Evolutionary conservation across 108 stramenopile species (phyloP).

Genomic region (Cyclotella kingstonii): DNA sequence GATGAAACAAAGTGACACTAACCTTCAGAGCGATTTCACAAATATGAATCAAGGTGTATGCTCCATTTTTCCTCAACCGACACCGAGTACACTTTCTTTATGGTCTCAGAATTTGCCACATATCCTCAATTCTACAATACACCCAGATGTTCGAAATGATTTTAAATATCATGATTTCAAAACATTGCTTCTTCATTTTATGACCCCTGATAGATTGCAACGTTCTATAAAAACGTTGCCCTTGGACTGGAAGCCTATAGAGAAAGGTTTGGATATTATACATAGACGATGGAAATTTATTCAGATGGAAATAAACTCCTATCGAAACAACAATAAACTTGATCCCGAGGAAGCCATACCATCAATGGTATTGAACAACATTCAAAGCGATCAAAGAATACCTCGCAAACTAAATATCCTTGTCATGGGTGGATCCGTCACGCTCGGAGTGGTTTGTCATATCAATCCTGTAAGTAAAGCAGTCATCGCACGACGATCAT

Average conservation of each 20-base stretch:
- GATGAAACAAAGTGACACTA: not conserved
- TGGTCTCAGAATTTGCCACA: constrained; percentile 30
- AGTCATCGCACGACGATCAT: constrained; percentile 46
- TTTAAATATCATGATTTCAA: constrained; percentile 36
- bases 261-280: constrained; percentile 20
- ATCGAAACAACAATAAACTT: constrained; percentile 6
- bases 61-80: constrained; percentile 33
- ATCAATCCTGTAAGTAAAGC: constrained; percentile 44
- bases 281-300: constrained; percentile 23
- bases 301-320: constrained; percentile 6
- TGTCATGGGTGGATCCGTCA: constrained; percentile 75
- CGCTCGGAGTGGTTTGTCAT: constrained; percentile 72
- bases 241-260: constrained; percentile 40
- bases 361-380: constrained; percentile 12
- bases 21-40: not conserved
- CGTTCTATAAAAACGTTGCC: constrained; percentile 40
- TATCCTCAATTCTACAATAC: constrained; percentile 32
- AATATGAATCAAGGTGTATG: constrained; percentile 18
- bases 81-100: constrained; percentile 34
- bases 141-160: constrained; percentile 6
- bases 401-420: constrained; percentile 69
- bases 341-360: constrained; percentile 1
- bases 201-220: constrained; percentile 42
- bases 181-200: constrained; percentile 6
- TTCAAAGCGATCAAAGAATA: constrained; percentile 23